Evolutionary conservation across 2,329 filamentous ascomycete genomes (phyloP).

Genomic region (Nannizzia gypsea): DNA sequence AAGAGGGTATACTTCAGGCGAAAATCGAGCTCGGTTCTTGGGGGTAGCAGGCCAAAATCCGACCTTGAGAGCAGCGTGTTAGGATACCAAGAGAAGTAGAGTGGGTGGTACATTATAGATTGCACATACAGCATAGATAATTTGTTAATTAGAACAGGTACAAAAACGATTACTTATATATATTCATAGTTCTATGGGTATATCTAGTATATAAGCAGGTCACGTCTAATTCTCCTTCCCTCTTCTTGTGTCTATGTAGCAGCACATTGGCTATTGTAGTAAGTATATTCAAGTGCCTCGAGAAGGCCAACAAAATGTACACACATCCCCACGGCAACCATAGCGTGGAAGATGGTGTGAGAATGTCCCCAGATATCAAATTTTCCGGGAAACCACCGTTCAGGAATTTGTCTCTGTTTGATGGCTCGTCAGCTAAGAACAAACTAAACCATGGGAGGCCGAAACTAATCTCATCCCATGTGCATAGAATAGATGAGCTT

Average conservation of each 20-base stretch:
- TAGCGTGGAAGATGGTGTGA: slow-evolving; percentile 26
- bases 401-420: slow-evolving; percentile 16
- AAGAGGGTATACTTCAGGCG: slow-evolving; percentile 45
- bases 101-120: too few species aligned
- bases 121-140: not conserved
- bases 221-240: not conserved
- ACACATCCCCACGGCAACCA: slow-evolving; percentile 31
- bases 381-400: slow-evolving; percentile 20
- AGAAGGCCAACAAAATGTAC: slow-evolving; percentile 31
- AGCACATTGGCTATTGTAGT: not conserved
- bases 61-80: not conserved
- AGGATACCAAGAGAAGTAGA: not conserved
- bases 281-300: slow-evolving; percentile 10
- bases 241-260: not conserved
- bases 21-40: not conserved
- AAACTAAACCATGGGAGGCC: not conserved
- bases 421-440: not conserved
- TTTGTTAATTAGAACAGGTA: not conserved
- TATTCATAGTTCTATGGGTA: not conserved
- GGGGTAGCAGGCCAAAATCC: not conserved
- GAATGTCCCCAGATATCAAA: slow-evolving; percentile 28
- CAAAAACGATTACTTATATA: not conserved
- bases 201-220: not conserved
- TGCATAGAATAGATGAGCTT: not conserved
- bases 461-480: not conserved